Percentiles rank a stretch among this genome's conserved stretches.
These are phyloP conservation scores for Spinacia oleracea DNA, from an alignment of 179 eudicot genomes.

Conservation along the genomic window DNA sequence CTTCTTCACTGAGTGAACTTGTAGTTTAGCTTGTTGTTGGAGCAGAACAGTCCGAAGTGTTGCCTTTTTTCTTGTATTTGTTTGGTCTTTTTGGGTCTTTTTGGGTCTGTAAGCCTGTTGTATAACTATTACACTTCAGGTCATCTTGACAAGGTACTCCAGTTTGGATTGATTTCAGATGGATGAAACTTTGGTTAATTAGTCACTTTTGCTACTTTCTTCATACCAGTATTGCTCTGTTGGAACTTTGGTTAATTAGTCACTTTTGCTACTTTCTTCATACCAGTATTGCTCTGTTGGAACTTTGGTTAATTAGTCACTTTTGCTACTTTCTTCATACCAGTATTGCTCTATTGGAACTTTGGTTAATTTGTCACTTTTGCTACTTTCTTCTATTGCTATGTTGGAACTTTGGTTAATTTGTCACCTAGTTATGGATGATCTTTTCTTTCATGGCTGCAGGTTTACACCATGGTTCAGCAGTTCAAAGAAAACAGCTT, in stretches of 20 bases:
- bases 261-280: background rate
- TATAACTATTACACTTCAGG: background rate
- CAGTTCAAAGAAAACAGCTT: slow-evolving; percentile 50
- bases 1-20: background rate
- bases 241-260: background rate
- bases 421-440: background rate
- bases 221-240: too few relatives aligned
- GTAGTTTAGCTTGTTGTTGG: background rate
- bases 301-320: background rate
- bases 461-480: slow-evolving; percentile 83
- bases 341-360: background rate
- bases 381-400: background rate
- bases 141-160: background rate
- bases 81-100: background rate
- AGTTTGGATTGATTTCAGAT: background rate
- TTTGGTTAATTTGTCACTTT: background rate
- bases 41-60: background rate
- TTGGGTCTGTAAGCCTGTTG: too few relatives aligned
- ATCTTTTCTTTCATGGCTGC: slow-evolving; percentile 29
- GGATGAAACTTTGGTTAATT: background rate
- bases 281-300: background rate
- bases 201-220: too few relatives aligned
- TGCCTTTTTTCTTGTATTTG: background rate
- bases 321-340: background rate
- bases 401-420: too few relatives aligned